Percentiles rank a stretch among this genome's conserved stretches.
Conservation (phyloP, 305 asterid species). For the Withania somnifera region DNA sequence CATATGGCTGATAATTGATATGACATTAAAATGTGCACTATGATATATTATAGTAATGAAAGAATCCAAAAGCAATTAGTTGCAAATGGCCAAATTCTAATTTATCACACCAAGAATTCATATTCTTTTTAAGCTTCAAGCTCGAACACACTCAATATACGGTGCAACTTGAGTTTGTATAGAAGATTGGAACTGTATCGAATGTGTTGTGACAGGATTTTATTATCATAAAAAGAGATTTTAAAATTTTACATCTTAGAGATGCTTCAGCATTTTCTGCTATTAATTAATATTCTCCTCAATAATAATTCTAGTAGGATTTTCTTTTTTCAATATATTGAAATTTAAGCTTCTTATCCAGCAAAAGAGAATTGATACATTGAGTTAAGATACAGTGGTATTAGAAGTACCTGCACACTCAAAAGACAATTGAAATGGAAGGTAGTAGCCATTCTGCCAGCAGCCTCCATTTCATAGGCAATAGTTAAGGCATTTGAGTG, state of each 20-base stretch:
- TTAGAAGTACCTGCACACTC: conserved; percentile 71
- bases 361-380: neutral
- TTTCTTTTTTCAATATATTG: neutral
- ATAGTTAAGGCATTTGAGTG: conserved; percentile 96
- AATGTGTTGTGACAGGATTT: neutral
- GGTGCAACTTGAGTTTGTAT: neutral
- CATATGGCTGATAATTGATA: neutral
- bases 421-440: conserved; percentile 95
- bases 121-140: neutral
- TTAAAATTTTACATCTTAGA: neutral
- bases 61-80: neutral
- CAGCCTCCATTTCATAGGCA: conserved; percentile 98
- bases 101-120: neutral
- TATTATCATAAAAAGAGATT: neutral
- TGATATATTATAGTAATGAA: neutral
- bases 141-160: neutral
- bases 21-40: neutral
- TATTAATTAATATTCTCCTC: neutral
- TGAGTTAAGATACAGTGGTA: neutral
- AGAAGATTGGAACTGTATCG: neutral
- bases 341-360: neutral
- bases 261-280: neutral
- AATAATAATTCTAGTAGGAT: neutral
- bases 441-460: conserved; percentile 97
- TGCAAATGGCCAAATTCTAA: neutral